Evolutionary conservation across 345 rosid genomes (phyloP), one percentile per base, ranked within the genome.

Genomic region (Punica granatum): DNA sequence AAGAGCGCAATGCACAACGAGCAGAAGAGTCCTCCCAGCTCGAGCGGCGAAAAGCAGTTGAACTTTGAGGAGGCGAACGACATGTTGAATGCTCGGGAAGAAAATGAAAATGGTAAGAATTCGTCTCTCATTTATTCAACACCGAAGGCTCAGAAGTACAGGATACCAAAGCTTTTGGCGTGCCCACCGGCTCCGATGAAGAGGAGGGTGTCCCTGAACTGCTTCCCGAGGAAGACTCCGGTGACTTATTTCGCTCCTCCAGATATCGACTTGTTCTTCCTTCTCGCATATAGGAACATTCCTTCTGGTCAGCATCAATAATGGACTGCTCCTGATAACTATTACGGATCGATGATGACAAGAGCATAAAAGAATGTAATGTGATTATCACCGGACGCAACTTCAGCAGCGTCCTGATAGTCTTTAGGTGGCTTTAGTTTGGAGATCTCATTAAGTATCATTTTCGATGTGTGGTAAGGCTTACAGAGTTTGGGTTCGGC

Each of bases 111-210:
- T 26, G 4, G 15, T 3, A 6, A 25, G 41, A 15, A 26, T 46
- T 25, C 15, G 2, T 25, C 32, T 56, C 9, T 2, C 12, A 31
- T 14, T 37, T 68, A 36, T 7, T 36, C 33, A 35, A 70, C 73
- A 3, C 73, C 73, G 25, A 63, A 49, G 15, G 60, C 26, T 3
- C 30, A 25, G 37, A 70, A 63, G 61, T 36, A 25, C 49, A 16
- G 48, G 43, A 35, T 34, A 11, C 61, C 67, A 4, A n/a, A 69
- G 66, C 19, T 62, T 30, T 18, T 35, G 46, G 53, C 42, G 6
- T 69, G 72, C 51, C 72, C 72, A 2, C 72, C 60, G 18, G 67
- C 72, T 62, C 72, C 72, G 1, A 48, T 46, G 72, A 69, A 69
- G 72, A 69, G 51, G 72, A 35, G 46, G 49, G 28, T 1, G 7